Evolutionary conservation across 768 basidiomycete genomes (phyloP).

Genomic region (Lactarius vividus): DNA sequence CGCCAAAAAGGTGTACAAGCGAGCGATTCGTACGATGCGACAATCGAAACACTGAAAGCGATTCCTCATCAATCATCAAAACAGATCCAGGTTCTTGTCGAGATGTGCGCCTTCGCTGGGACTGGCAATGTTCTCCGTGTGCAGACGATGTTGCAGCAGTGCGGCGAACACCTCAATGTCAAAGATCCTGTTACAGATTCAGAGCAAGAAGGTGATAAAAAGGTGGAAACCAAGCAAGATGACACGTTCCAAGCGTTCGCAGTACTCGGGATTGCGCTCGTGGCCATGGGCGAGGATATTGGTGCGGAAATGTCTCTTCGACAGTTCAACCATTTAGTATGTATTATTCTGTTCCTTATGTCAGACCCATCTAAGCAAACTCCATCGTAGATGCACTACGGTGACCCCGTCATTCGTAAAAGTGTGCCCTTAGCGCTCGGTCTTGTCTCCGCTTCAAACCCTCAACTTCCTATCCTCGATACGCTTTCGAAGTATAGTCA

Average conservation of each 20-base stretch:
- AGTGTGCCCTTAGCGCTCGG: conserved; percentile 93
- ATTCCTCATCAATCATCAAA: conserved; percentile 91
- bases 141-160: conserved; percentile 88
- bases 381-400: conserved; percentile 89
- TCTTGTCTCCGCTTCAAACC: conserved; percentile 93
- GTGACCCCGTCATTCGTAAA: conserved; percentile 89
- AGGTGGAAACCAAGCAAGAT: conserved; percentile 49
- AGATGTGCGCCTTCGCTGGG: conserved; percentile 92
- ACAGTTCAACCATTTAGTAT: conserved; percentile 94
- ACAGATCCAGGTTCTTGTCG: conserved; percentile 87
- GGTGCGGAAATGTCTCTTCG: conserved; percentile 97
- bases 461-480: conserved; percentile 90
- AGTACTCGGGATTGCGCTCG: conserved; percentile 88
- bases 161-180: conserved; percentile 81
- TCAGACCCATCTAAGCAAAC: conserved; percentile 26
- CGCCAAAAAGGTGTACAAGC: conserved; percentile 75
- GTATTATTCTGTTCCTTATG: conserved; percentile 32
- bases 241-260: conserved; percentile 91
- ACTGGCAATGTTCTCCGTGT: conserved; percentile 94
- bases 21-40: conserved; percentile 72
- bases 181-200: conserved; percentile 36
- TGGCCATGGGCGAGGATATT: conserved; percentile 98
- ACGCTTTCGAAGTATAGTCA: conserved; percentile 98
- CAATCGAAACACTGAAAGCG: conserved; percentile 87
- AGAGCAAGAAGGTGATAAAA: conserved; percentile 60